Evolutionary conservation across 257 asterid genomes (phyloP), one percentile per base, ranked within the genome.

Genomic region (Leptodermis oblonga): DNA sequence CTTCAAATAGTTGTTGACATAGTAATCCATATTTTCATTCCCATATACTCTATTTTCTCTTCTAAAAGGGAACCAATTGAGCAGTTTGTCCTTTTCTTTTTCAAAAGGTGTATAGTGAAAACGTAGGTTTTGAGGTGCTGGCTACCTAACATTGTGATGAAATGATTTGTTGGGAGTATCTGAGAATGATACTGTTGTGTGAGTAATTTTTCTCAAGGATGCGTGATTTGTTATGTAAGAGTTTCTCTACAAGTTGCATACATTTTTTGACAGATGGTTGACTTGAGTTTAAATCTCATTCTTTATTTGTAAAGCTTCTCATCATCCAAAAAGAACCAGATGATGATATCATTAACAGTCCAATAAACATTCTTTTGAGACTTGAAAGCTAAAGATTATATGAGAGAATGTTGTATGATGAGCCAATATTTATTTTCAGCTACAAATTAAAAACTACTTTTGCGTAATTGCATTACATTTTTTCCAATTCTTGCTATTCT

Each of bases 371-470:
- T 30, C 48, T n/a, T n/a, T n/a, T n/a, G n/a, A n/a, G n/a, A 51
- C 17, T 33, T 62, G 33, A 64, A 31, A 49, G 62, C 63, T 55
- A n/a, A 31, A 12, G 62, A 54, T 61, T 42, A 37, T 51, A 34
- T 63, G 55, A 55, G n/a, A 51, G 64, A 28, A 20, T n/a, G n/a
- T 41, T 72, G 63, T 28, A 48, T 65, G n/a, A n/a, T n/a, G n/a
- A n/a, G n/a, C n/a, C n/a, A 23, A 18, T 13, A 1, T 7, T 7
- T 36, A 36, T 61, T 12, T 15, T 25, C 20, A 62, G 62, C 48
- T 14, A 23, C 30, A 36, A 61, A 63, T 48, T 63, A 11, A 11
- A 39, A 53, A 30, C 7, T 4, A 64, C 10, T 36, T 52, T 9
- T 8, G 14, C 28, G 60, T 11, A n/a, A 49, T 49, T 62, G 17